A percentile compares a stretch with the other conserved stretches of the same genome.
Conservation (phyloP, 352 stramenopile genomes). For the Globisporangium polare region DNA sequence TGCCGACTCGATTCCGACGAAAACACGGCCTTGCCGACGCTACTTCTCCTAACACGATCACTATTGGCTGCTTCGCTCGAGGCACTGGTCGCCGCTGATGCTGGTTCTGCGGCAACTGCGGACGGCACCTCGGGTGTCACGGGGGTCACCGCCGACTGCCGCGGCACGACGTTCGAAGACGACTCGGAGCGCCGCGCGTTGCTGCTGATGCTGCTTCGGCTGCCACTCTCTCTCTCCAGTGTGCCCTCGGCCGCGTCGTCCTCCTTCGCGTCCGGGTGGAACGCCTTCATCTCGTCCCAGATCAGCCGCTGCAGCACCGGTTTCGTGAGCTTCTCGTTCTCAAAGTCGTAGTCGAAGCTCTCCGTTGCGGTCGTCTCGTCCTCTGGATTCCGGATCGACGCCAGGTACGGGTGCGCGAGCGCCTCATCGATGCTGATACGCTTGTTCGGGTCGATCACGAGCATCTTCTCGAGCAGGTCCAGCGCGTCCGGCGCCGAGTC, state of each 20-base stretch:
- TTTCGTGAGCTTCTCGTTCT: conserved; percentile 85
- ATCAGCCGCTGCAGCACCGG: conserved; percentile 79
- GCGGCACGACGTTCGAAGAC: conserved; percentile 14
- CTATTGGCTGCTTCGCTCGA: conserved; percentile 3
- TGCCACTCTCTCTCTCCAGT: not conserved
- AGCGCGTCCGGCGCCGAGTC: conserved; percentile 60
- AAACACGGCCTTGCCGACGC: conserved; percentile 14
- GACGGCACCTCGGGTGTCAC: conserved; percentile 30
- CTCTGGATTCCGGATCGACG: conserved; percentile 83
- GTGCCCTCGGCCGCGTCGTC: conserved; percentile 13
- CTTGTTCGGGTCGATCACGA: conserved; percentile 91
- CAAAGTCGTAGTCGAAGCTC: conserved; percentile 86
- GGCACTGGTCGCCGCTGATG: not conserved
- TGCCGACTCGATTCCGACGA: conserved; percentile 30
- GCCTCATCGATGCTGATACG: conserved; percentile 90
- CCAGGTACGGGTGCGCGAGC: conserved; percentile 86
- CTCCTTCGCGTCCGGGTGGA: conserved; percentile 60
- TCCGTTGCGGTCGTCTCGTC: conserved; percentile 79
- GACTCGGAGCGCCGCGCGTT: conserved; percentile 18
- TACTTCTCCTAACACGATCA: conserved; percentile 9
- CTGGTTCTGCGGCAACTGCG: not conserved
- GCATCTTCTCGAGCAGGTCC: conserved; percentile 90
- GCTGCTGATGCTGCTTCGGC: conserved; percentile 6
- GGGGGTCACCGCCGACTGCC: conserved; percentile 26
- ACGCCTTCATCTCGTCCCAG: conserved; percentile 79